Conservation (phyloP, 805 yeast genomes). For the Kodamaea neixiangensis region DNA sequence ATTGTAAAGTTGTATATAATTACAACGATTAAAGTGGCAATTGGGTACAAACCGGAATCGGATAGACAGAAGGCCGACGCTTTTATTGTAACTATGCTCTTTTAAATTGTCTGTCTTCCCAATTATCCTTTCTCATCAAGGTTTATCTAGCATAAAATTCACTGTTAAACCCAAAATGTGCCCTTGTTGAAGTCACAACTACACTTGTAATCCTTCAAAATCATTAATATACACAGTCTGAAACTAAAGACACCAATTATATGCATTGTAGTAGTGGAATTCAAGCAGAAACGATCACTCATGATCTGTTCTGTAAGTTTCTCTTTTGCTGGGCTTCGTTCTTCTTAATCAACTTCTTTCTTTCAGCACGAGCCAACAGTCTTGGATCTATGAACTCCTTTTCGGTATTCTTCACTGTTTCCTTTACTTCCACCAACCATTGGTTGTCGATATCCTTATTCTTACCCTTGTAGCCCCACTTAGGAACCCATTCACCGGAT, state of each 20-base stretch:
- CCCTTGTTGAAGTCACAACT: not conserved
- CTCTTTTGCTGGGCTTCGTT: slow-evolving; percentile 83
- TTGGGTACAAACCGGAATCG: too few relatives aligned
- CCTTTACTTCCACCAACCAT: slow-evolving; percentile 95
- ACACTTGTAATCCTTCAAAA: not conserved
- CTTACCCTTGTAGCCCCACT: slow-evolving; percentile 97
- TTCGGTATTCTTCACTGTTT: slow-evolving; percentile 53
- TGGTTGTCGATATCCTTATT: slow-evolving; percentile 85
- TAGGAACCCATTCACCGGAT: slow-evolving; percentile 92
- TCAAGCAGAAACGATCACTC: not conserved
- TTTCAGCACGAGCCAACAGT: slow-evolving; percentile 73
- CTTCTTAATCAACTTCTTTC: slow-evolving; percentile 83
- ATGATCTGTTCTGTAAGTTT: slow-evolving; percentile 51
- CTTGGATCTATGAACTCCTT: slow-evolving; percentile 85
- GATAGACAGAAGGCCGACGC: too few relatives aligned
- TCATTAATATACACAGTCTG: not conserved
- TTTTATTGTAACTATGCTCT: too few relatives aligned
- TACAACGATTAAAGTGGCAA: too few relatives aligned
- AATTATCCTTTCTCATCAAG: too few relatives aligned
- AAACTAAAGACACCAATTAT: not conserved
- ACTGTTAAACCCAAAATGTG: too few relatives aligned
- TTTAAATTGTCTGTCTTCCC: too few relatives aligned
- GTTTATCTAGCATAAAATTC: too few relatives aligned
- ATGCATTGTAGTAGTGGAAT: not conserved
- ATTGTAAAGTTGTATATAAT: too few relatives aligned